phyloP scores from a whole-genome alignment of 306 rosid species.

The Sechiopsis laciniata region DNA sequence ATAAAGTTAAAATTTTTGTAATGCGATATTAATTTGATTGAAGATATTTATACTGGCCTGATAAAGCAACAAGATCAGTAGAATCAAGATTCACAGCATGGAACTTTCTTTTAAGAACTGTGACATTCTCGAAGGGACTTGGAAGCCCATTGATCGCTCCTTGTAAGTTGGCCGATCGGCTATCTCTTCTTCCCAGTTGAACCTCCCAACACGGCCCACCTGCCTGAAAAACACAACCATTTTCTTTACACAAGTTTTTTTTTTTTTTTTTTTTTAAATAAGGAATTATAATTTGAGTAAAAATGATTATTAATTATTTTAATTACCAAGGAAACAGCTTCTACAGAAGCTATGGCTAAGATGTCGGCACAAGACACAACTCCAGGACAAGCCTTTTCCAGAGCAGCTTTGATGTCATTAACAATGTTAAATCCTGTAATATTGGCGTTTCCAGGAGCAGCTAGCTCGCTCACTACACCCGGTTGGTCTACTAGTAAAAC shows the following conservation, averaged over 20 bases:
- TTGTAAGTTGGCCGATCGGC: conserved; percentile 23
- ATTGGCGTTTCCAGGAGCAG: conserved; percentile 14
- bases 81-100: conserved; percentile 22
- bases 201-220: conserved; percentile 36
- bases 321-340: conserved; percentile 30
- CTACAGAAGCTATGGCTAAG: conserved; percentile 38
- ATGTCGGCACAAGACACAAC: conserved; percentile 49
- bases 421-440: conserved; percentile 32
- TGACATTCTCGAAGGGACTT: conserved; percentile 18
- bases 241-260: not conserved
- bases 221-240: conserved; percentile 16
- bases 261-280: not conserved
- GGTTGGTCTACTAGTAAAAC: conserved; percentile 31
- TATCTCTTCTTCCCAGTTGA: conserved; percentile 36
- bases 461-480: conserved; percentile 32
- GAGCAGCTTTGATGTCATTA: conserved; percentile 37
- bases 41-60: conserved; percentile 21
- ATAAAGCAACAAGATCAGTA: conserved; percentile 35
- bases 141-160: conserved; percentile 28
- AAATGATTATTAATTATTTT: not conserved
- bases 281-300: no score
- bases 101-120: conserved; percentile 15
- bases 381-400: conserved; percentile 43
- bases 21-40: not conserved
- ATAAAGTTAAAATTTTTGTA: not conserved